Conservation (phyloP, 352 stramenopile species). For the Phytophthora hybrid region DNA sequence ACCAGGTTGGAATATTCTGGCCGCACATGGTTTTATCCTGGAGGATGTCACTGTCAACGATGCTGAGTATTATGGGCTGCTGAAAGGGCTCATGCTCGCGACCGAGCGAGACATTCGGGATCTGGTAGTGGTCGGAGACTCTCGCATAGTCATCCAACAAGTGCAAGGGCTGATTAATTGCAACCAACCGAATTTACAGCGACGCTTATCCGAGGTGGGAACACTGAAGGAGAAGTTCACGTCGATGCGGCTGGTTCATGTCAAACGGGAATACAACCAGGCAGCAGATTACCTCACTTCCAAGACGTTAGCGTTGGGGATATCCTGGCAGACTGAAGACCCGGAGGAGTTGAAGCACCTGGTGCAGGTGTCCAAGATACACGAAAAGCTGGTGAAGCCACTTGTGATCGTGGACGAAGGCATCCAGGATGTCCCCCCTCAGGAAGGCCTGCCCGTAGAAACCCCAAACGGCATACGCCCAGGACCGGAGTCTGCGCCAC, state of each 20-base stretch:
- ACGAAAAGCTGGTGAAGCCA: slow-evolving; percentile 7
- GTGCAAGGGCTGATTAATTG: too few species aligned
- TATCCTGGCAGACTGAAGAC: not conserved
- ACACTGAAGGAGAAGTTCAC: too few species aligned
- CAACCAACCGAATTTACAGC: too few species aligned
- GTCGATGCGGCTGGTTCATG: too few species aligned
- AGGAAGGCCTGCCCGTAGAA: not conserved
- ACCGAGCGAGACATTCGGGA: too few species aligned
- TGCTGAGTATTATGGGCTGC: not conserved
- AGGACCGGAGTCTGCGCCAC: not conserved
- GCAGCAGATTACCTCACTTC: too few species aligned
- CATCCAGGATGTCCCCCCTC: not conserved
- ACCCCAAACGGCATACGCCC: not conserved
- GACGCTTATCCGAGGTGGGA: too few species aligned
- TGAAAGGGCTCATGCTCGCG: too few species aligned
- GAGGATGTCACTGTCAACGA: slow-evolving; percentile 11
- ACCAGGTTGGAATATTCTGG: not conserved
- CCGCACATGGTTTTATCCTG: not conserved
- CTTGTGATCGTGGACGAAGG: not conserved
- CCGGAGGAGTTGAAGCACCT: not conserved
- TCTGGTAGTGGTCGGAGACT: too few species aligned
- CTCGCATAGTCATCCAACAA: too few species aligned
- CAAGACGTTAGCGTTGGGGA: not conserved
- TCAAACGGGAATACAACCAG: too few species aligned
- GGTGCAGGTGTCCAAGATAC: slow-evolving; percentile 1